These are phyloP conservation scores for Grosmannia serpens DNA, from an alignment of 2,329 filamentous ascomycete genomes.

Conservation along the genomic window DNA sequence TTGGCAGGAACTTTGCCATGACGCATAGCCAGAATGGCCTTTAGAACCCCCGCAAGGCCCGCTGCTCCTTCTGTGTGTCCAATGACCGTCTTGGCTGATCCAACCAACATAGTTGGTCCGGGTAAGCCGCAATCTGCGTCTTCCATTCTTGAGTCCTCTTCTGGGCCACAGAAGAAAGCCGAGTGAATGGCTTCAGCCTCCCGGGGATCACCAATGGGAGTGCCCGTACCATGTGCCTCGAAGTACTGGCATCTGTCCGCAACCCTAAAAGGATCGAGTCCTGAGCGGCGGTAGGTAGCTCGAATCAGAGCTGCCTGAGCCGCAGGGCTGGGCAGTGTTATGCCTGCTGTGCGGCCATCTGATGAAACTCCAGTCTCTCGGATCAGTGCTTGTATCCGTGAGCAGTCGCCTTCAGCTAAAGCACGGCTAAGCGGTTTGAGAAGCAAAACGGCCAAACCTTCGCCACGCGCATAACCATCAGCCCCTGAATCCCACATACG, in stretches of 20 bases:
- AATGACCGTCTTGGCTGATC: conserved; percentile 31
- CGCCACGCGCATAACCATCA: conserved; percentile 47
- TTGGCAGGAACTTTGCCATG: conserved; percentile 29
- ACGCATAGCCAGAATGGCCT: conserved; percentile 29
- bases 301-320: conserved; percentile 34
- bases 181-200: conserved; percentile 31
- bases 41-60: conserved; percentile 36
- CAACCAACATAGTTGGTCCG: conserved; percentile 18
- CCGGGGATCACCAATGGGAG: conserved; percentile 18
- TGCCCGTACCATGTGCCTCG: conserved; percentile 32
- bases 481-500: conserved; percentile 37
- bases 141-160: not conserved
- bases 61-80: conserved; percentile 40
- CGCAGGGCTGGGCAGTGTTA: conserved; percentile 39
- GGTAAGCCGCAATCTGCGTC: no score
- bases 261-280: conserved; percentile 21
- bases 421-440: conserved; percentile 40
- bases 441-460: conserved; percentile 38
- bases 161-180: conserved; percentile 23
- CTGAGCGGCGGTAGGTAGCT: conserved; percentile 30
- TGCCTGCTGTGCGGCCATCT: conserved; percentile 39
- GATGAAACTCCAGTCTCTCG: conserved; percentile 35
- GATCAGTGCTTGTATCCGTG: conserved; percentile 31
- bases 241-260: conserved; percentile 33
- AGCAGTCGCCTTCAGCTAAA: conserved; percentile 32